Base-by-base conservation (phyloP, 495 filamentous ascomycete genomes). In the Penicillium canescens region DNA sequence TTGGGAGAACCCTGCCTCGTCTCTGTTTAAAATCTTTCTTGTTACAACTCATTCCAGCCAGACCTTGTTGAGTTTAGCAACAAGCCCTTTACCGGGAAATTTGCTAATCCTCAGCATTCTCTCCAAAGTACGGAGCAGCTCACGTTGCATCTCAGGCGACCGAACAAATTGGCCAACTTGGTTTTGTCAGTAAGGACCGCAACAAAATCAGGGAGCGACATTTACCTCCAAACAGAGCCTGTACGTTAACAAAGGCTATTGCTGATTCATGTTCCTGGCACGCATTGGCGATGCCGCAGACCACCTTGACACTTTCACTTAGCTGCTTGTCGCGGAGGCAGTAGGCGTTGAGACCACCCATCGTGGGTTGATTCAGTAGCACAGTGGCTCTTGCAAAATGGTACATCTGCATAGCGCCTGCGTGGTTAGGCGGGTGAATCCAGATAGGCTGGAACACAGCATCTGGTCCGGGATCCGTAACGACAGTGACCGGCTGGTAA, bases 331-430 rank as follows among this genome's bases (percentile, higher is more conserved):
- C 42, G 28, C 49, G 49, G 3, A 23, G 20, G n/a, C 57, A 43
- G 39, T 61, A 67, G 34, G 65, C 66, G 3, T 69, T 49, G 2
- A 63, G n/a, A 3, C 55, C 57, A 3, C 67, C 67, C 3, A 57
- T 55, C 4, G 65, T 58, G 2, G 68, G 68, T 3, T 63, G 56
- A 39, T 70, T 57, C 20, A 68, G 46, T 14, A 66, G 54, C 0
- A 68, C 65, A 2, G 66, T 20, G 14, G 66, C 55, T 13, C 63
- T 50, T 12, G 68, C 65, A 26, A 70, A 49, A 37, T 63, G 65
- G 24, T 70, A 57, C 3, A 66, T 33, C 42, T 70, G 68, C 33
- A 70, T 42, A 0, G 65, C 65, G 0, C 57, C 65, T 9, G 62
- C 68, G 26, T 62, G 61, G 3, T 50, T 28, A 9, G 65, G 53